Percentiles rank a stretch among this genome's conserved stretches.
Evolutionary conservation across 371 early-diverging fungal species (phyloP).

Genomic region (Mucor sp.): DNA sequence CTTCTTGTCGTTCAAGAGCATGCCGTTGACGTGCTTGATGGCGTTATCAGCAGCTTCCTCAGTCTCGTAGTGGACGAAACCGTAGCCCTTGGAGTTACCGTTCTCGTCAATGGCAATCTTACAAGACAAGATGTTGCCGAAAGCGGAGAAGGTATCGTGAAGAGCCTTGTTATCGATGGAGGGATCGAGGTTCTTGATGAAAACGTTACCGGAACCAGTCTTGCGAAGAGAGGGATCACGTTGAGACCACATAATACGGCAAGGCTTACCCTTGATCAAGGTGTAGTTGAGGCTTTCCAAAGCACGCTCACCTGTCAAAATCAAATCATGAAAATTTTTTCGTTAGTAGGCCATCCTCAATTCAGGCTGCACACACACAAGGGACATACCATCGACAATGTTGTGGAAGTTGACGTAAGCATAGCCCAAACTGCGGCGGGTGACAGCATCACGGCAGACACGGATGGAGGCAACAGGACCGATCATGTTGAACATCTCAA

Average conservation of each 20-base stretch:
- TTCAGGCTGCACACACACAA: conserved; percentile 9
- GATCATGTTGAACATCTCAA: conserved; percentile 94
- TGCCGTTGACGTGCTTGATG: conserved; percentile 98
- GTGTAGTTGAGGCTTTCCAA: conserved; percentile 95
- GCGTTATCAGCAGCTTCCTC: conserved; percentile 95
- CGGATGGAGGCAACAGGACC: conserved; percentile 98
- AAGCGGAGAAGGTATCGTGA: conserved; percentile 99
- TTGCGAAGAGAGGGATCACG: conserved; percentile 96
- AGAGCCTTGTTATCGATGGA: conserved; percentile 98
- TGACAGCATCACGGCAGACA: conserved; percentile 98
- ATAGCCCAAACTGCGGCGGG: conserved; percentile 96
- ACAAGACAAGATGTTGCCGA: conserved; percentile 98
- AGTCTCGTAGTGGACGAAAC: conserved; percentile 99
- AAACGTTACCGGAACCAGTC: conserved; percentile 96
- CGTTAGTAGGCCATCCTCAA: background rate
- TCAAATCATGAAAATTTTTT: background rate
- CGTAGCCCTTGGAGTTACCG: conserved; percentile 94
- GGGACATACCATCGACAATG: conserved; percentile 62
- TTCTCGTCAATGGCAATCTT: conserved; percentile 94
- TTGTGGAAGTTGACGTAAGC: conserved; percentile 98
- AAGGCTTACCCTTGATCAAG: conserved; percentile 89
- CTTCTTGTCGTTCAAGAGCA: conserved; percentile 97
- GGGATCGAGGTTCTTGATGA: conserved; percentile 99
- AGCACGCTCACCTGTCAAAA: conserved; percentile 79
- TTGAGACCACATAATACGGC: conserved; percentile 99